phyloP scores from a whole-genome alignment of 345 rosid genomes.

The Noccaea bulbosa region DNA sequence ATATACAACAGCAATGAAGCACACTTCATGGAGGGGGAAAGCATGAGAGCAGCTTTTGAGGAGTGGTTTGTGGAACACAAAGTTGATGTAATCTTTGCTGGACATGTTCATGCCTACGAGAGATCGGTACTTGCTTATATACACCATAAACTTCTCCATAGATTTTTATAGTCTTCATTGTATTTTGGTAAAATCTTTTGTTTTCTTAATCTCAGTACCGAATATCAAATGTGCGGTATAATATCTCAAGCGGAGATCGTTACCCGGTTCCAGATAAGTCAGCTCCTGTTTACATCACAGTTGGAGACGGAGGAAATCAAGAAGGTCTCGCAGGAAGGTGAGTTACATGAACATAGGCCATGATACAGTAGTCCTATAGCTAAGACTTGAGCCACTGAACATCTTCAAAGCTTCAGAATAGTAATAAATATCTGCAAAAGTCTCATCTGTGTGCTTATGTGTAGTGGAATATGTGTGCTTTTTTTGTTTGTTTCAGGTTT shows the following conservation, averaged over 20 bases:
- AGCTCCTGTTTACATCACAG: slow-evolving; percentile 87
- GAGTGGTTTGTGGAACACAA: slow-evolving; percentile 65
- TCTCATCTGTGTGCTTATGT: slow-evolving; percentile 3
- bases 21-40: slow-evolving; percentile 96
- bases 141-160: not conserved
- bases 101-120: slow-evolving; percentile 98
- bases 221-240: slow-evolving; percentile 74
- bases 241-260: slow-evolving; percentile 65
- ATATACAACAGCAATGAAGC: slow-evolving; percentile 84
- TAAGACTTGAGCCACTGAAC: not conserved
- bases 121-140: slow-evolving; percentile 72
- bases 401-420: not conserved
- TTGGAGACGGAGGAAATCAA: slow-evolving; percentile 97
- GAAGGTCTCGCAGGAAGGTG: slow-evolving; percentile 87
- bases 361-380: not conserved
- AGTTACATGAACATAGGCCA: slow-evolving; percentile 13
- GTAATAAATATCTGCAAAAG: not conserved
- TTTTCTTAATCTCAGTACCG: slow-evolving; percentile 77
- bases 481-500: slow-evolving; percentile 52
- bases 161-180: not conserved
- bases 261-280: slow-evolving; percentile 74
- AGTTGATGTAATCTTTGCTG: slow-evolving; percentile 91
- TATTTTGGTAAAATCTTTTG: not conserved
- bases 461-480: not conserved
- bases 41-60: slow-evolving; percentile 85